Base-by-base conservation (phyloP, 1,139 yeast species). In the Suhomyces yuchorum region DNA sequence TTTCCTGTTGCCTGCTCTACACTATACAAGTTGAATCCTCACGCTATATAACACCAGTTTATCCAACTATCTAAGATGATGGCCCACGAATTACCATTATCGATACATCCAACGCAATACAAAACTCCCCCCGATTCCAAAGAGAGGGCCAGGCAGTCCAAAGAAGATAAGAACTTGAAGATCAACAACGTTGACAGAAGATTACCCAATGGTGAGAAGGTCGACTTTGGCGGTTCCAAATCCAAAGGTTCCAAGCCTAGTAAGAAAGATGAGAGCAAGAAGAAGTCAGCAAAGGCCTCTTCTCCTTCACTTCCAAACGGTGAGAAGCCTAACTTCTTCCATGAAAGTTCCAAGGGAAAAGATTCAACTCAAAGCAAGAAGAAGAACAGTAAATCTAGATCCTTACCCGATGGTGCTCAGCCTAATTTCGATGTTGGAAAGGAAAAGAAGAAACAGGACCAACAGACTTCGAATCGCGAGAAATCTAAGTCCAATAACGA, bases 131-230 rank as follows among this genome's bases (percentile, higher is more conserved):
- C 50, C 2, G 47, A 37, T 23, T 24, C 35, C 15, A 33, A 24
- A n/a, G 36, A 32, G 28, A 35, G 40, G 32, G 19, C 43, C 9
- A 37, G 30, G n/a, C 37, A 51, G 44, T 28, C 55, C 43, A 49
- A 51, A 48, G 49, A 40, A 43, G 36, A 32, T 19, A 40, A 44
- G 26, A 48, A 42, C 34, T 26, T 37, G 33, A 48, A 42, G 33
- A 61, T 46, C 46, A 51, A 37, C 28, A 65, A 61, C 12, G 60
- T 57, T 12, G 63, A 62, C 28, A 57, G 70, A 48, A 57, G 57
- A 39, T 63, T 75, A 43, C 81, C 81, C 8, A 74, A 68, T 55
- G 81, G 81, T 3, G 63, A 64, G 15, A 63, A 66, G 33, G 78
- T 72, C 20, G 70, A 73, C 52, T 74, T 75, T 60, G 79, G 79